Conservation (phyloP, 805 yeast species). For the Sugiyamaella lignohabitans region DNA sequence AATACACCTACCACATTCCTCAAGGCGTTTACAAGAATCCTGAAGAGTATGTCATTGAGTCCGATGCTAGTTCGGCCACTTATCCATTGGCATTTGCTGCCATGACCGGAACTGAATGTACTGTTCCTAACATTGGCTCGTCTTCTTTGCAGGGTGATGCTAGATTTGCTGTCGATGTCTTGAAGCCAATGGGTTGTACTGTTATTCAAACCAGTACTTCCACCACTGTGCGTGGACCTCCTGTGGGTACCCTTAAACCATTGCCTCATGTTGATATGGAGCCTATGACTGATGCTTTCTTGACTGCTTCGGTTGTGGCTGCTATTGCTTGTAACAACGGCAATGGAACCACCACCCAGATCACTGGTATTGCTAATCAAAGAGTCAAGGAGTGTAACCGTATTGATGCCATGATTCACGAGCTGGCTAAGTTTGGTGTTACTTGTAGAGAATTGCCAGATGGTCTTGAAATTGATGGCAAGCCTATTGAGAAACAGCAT, state of each 20-base stretch:
- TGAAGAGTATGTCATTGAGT: slow-evolving; percentile 77
- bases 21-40: slow-evolving; percentile 77
- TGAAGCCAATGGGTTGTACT: slow-evolving; percentile 89
- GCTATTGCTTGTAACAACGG: slow-evolving; percentile 65
- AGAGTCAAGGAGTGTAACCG: slow-evolving; percentile 97
- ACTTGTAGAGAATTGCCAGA: slow-evolving; percentile 78
- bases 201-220: slow-evolving; percentile 78
- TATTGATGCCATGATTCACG: slow-evolving; percentile 87
- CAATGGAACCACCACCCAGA: slow-evolving; percentile 52
- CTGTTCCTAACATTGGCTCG: slow-evolving; percentile 90
- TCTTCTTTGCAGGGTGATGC: slow-evolving; percentile 96
- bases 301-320: slow-evolving; percentile 95
- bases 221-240: slow-evolving; percentile 90
- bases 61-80: slow-evolving; percentile 97
- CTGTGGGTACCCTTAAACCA: slow-evolving; percentile 60
- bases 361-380: slow-evolving; percentile 95
- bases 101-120: slow-evolving; percentile 84
- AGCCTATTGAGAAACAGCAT: slow-evolving; percentile 38
- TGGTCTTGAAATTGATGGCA: slow-evolving; percentile 83
- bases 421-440: slow-evolving; percentile 88
- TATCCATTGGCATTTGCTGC: slow-evolving; percentile 98
- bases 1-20: slow-evolving; percentile 86
- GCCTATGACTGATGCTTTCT: slow-evolving; percentile 98
- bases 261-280: slow-evolving; percentile 87
- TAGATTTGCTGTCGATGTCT: slow-evolving; percentile 86